Base-by-base conservation (phyloP, 2,329 filamentous ascomycete genomes). In the Iodosphaeria phyllophila region DNA sequence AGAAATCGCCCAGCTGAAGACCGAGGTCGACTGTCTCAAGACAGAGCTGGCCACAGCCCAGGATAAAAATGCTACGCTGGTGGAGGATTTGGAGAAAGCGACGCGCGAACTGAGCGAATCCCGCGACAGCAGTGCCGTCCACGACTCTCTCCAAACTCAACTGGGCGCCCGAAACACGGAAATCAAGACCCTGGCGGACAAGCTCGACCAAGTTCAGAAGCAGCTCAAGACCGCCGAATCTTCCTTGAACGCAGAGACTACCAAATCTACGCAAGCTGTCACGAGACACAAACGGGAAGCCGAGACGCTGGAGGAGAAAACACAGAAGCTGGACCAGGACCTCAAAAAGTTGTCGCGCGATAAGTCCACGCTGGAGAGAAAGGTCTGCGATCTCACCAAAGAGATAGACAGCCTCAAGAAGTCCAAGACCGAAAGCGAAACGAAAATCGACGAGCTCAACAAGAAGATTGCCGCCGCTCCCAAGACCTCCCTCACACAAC, bases 21-120 rank as follows among this genome's bases (percentile, higher is more conserved):
- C 56, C 3, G 70, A 89, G 37, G 67, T 91, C 15, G 58, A 64
- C 12, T 59, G 54, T 2, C 54, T 92, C 13, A 72, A 74, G 46
- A 56, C 64, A 3, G 77, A 91, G 36, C 56, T 92, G 4, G 62
- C 66, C 3, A 64, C 69, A 8, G 70, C 72, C 7, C 70, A 77
- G 35, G 75, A 89, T 39, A 75, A 74, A 21, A 71, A 66, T 20
- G 53, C 67, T 30, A 60, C 64, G n/a, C 60, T 82, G 38, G 64
- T 68, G 2, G 56, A 67, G 38, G 77, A 61, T 28, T 50, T 84
- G 2, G 75, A 83, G 41, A 64, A 63, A 25, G 64, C 72, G 0
- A 74, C 71, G 2, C 56, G 64, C 8, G 71, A 80, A 36, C 51
- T 82, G 5, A 60, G 36, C 30, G 54, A 61, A 31, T 46, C 47